Base-by-base conservation (phyloP, 345 rosid genomes). In the Bruguiera gymnorhiza region DNA sequence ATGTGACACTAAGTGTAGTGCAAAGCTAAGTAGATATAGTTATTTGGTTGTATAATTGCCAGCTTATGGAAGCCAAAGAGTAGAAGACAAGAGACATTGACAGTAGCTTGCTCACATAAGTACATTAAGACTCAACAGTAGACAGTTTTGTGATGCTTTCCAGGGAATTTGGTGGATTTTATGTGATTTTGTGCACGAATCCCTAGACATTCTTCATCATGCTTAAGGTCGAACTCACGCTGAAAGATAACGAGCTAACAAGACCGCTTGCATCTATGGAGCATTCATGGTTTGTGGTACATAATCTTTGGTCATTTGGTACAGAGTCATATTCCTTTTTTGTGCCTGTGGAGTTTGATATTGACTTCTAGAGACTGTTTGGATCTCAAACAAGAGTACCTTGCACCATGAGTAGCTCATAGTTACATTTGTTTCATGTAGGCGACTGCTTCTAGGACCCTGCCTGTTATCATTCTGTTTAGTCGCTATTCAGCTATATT, bases 221-320 rank as follows among this genome's bases (percentile, higher is more conserved):
- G 10, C 20, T 54, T 36, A 6, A 83, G 87, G 80, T 83, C 67
- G 85, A 76, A 72, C 72, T 68, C 72, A 63, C 77, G 59, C 79
- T 83, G 39, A 83, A 76, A 70, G 71, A 75, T 67, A 75, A 83
- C 55, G 79, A 73, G 72, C 61, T 83, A 39, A 83, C 81, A 0
- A 81, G 62, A 72, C 74, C 85, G 0, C 24, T 83, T 60, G 81
- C 82, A 30, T 78, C 75, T 68, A 67, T 81, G 78, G 85, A 83
- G 58, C 67, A 81, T 62, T 83, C 85, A 57, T 83, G 85, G 87
- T 73, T 81, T 69, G 76, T 61, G 77, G 86, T 83, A 83, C 55
- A 83, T 73, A 43, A 34, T 78, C 19, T 43, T 20, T 5, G 10
- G 11, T 37, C 46, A 31, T 11, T 18, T 36, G 34, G 51, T 36